Evolutionary conservation across 2,329 filamentous ascomycete species (phyloP).

Genomic region (Nothophoma quercina): DNA sequence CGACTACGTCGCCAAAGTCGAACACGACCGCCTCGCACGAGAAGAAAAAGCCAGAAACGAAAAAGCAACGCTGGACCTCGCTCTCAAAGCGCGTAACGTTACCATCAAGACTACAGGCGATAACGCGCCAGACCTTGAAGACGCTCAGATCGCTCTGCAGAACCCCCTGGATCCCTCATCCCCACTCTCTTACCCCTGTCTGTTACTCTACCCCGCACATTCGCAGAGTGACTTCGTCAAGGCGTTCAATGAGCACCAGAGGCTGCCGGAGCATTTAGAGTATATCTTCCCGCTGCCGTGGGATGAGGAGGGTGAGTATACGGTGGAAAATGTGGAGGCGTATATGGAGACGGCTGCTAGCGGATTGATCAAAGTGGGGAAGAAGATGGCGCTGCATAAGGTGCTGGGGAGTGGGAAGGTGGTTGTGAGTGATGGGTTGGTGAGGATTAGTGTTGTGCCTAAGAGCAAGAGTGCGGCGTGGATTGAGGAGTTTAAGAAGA

Average conservation of each 20-base stretch:
- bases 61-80: slow-evolving; percentile 58
- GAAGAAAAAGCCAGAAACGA: slow-evolving; percentile 64
- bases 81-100: slow-evolving; percentile 75
- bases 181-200: slow-evolving; percentile 75
- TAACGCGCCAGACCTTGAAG: slow-evolving; percentile 85
- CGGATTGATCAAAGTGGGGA: slow-evolving; percentile 87
- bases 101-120: slow-evolving; percentile 72
- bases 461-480: slow-evolving; percentile 73
- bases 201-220: slow-evolving; percentile 85
- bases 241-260: slow-evolving; percentile 79
- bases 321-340: slow-evolving; percentile 73
- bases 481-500: slow-evolving; percentile 83
- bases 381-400: slow-evolving; percentile 79
- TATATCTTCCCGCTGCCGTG: slow-evolving; percentile 91
- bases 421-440: slow-evolving; percentile 85
- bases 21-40: slow-evolving; percentile 64
- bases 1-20: slow-evolving; percentile 62
- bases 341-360: slow-evolving; percentile 85
- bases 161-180: slow-evolving; percentile 77
- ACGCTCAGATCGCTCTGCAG: slow-evolving; percentile 74
- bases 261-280: slow-evolving; percentile 76
- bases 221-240: slow-evolving; percentile 92
- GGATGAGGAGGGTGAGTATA: slow-evolving; percentile 76
- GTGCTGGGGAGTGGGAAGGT: slow-evolving; percentile 78
- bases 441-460: slow-evolving; percentile 84